These are phyloP conservation scores for Diutina sp. DNA, from an alignment of 1,139 yeast genomes.

Conservation along the genomic window DNA sequence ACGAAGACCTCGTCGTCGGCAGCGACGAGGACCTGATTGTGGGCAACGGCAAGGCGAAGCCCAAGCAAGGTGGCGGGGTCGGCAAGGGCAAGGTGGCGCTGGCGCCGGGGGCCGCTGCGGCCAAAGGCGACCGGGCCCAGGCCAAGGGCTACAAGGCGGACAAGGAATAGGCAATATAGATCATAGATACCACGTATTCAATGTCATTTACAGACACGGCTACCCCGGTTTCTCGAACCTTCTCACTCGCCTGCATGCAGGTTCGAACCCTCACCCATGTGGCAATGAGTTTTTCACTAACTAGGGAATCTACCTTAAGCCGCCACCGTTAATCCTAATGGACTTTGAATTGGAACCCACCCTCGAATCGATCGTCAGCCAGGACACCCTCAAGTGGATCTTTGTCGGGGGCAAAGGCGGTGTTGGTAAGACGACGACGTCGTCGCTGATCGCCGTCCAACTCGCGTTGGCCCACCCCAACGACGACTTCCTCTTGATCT, in stretches of 20 bases:
- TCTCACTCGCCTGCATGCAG: neutral
- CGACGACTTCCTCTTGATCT: constrained; percentile 75
- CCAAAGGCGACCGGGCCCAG: no score
- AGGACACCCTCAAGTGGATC: constrained; percentile 80
- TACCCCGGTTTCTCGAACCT: neutral
- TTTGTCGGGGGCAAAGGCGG: constrained; percentile 99
- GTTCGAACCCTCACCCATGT: neutral
- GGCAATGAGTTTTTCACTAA: neutral
- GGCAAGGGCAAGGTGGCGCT: constrained; percentile 1
- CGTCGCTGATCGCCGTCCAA: constrained; percentile 91
- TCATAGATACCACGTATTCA: neutral
- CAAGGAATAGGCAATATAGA: neutral
- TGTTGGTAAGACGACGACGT: constrained; percentile 95
- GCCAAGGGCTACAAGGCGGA: neutral
- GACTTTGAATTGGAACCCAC: constrained; percentile 52
- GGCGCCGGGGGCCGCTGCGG: neutral
- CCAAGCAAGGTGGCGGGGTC: constrained; percentile 1
- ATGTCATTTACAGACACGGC: neutral
- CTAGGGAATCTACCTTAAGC: no score
- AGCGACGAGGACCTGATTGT: constrained; percentile 24
- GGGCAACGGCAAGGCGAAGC: constrained; percentile 6
- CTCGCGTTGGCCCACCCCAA: constrained; percentile 68
- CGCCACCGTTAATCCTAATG: constrained; percentile 12
- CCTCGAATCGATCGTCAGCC: constrained; percentile 48
- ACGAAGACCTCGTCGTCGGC: constrained; percentile 34